Percentiles rank a stretch among this genome's conserved stretches.
phyloP scores from a whole-genome alignment of 2,329 filamentous ascomycete genomes.

The Rutstroemia sp. region DNA sequence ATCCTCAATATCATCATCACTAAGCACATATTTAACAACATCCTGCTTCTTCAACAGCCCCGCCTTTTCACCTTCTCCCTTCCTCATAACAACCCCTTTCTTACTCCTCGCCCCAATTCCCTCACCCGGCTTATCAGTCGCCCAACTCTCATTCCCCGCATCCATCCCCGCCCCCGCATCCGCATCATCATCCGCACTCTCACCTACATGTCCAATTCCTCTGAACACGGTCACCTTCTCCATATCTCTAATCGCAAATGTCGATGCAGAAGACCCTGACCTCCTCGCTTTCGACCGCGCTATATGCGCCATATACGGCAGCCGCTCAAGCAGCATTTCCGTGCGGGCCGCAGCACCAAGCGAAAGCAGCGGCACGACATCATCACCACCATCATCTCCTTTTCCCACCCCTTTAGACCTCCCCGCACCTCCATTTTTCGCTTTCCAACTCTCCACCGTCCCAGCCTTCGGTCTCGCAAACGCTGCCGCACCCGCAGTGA shows the following conservation, averaged over 20 bases:
- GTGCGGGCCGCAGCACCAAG: constrained; percentile 56
- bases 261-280: not conserved
- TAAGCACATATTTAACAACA: constrained; percentile 62
- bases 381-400: constrained; percentile 21
- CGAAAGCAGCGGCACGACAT: constrained; percentile 41
- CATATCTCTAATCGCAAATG: constrained; percentile 32
- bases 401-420: not conserved
- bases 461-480: constrained; percentile 39
- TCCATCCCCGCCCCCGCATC: constrained; percentile 24
- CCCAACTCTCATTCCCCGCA: constrained; percentile 42
- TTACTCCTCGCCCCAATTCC: constrained; percentile 44
- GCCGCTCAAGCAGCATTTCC: constrained; percentile 74
- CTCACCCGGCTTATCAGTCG: constrained; percentile 53
- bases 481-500: constrained; percentile 40
- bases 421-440: not conserved
- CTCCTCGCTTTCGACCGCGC: constrained; percentile 25
- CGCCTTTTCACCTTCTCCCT: constrained; percentile 13
- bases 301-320: constrained; percentile 78
- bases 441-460: constrained; percentile 30
- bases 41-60: constrained; percentile 15
- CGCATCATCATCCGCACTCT: constrained; percentile 38
- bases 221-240: constrained; percentile 31
- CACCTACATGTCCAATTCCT: constrained; percentile 32
- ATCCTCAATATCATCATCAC: constrained; percentile 82
- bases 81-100: constrained; percentile 13